Base-by-base conservation (phyloP, 805 yeast species). In the Monosporozyma unispora region DNA sequence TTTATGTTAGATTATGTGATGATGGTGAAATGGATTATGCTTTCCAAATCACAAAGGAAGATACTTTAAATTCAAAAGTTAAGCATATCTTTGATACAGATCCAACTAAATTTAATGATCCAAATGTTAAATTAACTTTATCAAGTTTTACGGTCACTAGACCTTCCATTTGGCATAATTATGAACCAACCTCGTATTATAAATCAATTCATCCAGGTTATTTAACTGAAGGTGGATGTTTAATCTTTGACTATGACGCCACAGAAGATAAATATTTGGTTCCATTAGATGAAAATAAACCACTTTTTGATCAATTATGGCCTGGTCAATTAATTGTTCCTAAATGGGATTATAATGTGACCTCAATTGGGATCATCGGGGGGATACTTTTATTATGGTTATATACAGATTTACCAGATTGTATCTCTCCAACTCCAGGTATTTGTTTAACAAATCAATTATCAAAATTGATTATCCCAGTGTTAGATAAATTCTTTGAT, bases 381-480 rank as follows among this genome's bases (percentile, higher is more conserved):
- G 27, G 44, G 1, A 47, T 67, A 3, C 68, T 87, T 57, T 47
- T 76, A 9, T 68, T 70, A 16, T 93, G 99, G 98, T 76, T 93
- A 51, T 93, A 90, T 67, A 82, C 96, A 1, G 98, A 93, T 70
- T 75, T 93, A 64, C 99, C 99, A 1, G 96, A 88, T 61, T 77
- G 73, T 58, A 72, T 88, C 48, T 79, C 90, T 33, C 97, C 97
- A 45, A 91, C 98, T 3, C 98, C 98, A 0, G 96, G 96, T 22
- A 76, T 81, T 50, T 84, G 90, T 55, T 69, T 88, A 50, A 84
- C 95, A 10, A 83, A 81, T 58, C 78, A 80, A 56, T 50, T 80
- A 25, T 68, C 76, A 5, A 68, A 60, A 48, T 52, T 56, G 23
- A 21, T 71, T 2, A 58, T 74, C 23, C 63, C 64, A 11, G 54